Percentiles rank a stretch among this genome's conserved stretches.
Conservation (phyloP, 257 asterid species). For the Linaria vulgaris region DNA sequence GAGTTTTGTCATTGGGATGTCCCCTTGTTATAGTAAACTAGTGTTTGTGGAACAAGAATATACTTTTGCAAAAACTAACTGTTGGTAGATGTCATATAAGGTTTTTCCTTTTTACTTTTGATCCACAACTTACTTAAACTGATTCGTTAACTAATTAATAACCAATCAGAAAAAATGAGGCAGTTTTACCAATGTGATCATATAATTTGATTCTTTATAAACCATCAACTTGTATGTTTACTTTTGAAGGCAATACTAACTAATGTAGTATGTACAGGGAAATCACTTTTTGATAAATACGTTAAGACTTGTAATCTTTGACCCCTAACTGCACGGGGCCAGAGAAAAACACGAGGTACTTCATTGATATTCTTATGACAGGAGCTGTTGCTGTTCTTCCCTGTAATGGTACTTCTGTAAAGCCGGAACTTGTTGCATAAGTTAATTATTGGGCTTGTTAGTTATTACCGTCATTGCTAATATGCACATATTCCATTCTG, state of each 20-base stretch:
- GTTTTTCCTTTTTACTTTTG: slow-evolving; percentile 10
- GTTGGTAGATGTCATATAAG: slow-evolving; percentile 13
- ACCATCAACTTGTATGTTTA: background rate
- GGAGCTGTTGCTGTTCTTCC: background rate
- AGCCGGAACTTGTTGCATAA: slow-evolving; percentile 1
- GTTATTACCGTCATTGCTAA: too few species aligned
- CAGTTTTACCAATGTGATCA: background rate
- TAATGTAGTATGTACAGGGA: background rate
- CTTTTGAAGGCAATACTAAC: background rate
- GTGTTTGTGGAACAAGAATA: slow-evolving; percentile 3
- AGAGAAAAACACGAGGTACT: background rate
- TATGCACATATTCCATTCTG: too few species aligned
- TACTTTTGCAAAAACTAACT: slow-evolving; percentile 2
- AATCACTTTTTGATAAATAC: background rate
- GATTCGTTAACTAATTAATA: slow-evolving; percentile 5
- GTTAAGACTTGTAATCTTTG: background rate
- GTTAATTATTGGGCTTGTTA: background rate
- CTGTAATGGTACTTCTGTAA: too few species aligned
- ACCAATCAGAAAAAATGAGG: background rate
- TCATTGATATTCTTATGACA: slow-evolving; percentile 5
- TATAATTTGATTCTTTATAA: slow-evolving; percentile 10
- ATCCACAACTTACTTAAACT: background rate
- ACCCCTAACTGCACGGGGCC: slow-evolving; percentile 10
- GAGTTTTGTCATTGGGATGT: slow-evolving; percentile 6
- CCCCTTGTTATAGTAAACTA: slow-evolving; percentile 4